Evolutionary conservation across 164 flowering plant species (phyloP).

Genomic region (Vitis rupestris): DNA sequence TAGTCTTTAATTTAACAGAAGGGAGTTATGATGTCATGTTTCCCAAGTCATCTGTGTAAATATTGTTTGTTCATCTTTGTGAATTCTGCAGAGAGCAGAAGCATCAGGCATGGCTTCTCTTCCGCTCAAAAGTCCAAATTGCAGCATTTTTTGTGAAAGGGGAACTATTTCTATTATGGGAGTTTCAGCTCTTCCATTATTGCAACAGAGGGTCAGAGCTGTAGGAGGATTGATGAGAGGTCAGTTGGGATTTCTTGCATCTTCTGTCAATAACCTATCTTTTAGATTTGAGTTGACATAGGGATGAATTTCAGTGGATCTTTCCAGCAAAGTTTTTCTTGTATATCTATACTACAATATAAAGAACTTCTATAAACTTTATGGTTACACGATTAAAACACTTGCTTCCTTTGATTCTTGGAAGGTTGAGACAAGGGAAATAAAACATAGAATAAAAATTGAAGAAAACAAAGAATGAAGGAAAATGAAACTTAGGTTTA

Average conservation of each 20-base stretch:
- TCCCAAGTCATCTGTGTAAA: too few species aligned
- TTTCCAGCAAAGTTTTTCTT: neutral
- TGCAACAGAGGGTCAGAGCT: conserved; percentile 2
- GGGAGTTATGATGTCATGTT: too few species aligned
- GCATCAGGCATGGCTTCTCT: conserved; percentile 14
- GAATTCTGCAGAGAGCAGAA: too few species aligned
- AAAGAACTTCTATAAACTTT: too few species aligned
- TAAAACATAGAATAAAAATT: too few species aligned
- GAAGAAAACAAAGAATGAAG: too few species aligned
- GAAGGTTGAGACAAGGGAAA: too few species aligned
- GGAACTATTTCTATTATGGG: conserved; percentile 9
- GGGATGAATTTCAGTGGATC: neutral
- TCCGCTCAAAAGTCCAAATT: conserved; percentile 8
- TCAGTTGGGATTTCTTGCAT: conserved; percentile 1
- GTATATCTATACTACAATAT: too few species aligned
- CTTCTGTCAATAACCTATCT: neutral
- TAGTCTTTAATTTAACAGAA: too few species aligned
- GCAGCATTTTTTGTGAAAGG: conserved; percentile 3
- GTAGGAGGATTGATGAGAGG: conserved; percentile 11
- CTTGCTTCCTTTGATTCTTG: too few species aligned
- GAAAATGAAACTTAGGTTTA: too few species aligned
- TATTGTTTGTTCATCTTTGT: too few species aligned
- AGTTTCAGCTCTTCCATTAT: conserved; percentile 16
- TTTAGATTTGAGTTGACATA: neutral
- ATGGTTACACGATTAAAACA: neutral